Evolutionary conservation across 1,284 basidiomycete genomes (phyloP), one percentile per base, ranked within the genome.

Genomic region (Kalmanozyma brasiliensis): DNA sequence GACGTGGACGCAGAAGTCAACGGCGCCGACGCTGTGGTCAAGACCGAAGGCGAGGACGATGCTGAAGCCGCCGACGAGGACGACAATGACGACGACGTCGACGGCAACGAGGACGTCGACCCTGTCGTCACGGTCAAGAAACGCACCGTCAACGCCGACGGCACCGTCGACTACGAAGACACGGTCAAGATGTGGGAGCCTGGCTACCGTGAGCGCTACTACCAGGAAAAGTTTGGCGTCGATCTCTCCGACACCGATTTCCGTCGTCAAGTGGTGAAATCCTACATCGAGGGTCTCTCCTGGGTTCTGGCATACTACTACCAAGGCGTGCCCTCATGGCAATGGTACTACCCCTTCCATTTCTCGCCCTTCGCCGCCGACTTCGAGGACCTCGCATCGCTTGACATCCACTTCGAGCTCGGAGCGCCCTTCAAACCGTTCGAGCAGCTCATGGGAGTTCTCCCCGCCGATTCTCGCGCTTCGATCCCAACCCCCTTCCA

Each of bases 301-400:
- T 98, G 96, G 96, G 96, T 99, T 0, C 84, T 99, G 48, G 90
- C 91, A 60, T 98, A 98, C 84, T 98, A 98, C 82, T 99, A 98
- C 83, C 95, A 98, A 87, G 96, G 96, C 71, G 82, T 81, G 26
- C 93, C 95, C 4, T 95, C 94, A 1, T 99, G 96, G 96, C 89
- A 94, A 77, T 99, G 96, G 96, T 99, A 91, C 84, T 98, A 98
- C 82, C 96, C 96, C 0, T 96, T 92, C 81, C 95, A 99, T 84
- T 98, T 95, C 82, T 93, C 96, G 5, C 96, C 96, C 1, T 99
- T 98, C 82, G 96, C 96, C 7, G 90, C 91, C 59, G 96, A 99
- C 83, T 98, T 98, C 76, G 87, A 88, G 55, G 89, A 93, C 47
- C 59, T 80, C 19, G 87, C 87, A 37, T 85, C 88, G 70, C 88